phyloP scores from a whole-genome alignment of 192 early-diverging fungal species.

The Obelidium mucronatum region DNA sequence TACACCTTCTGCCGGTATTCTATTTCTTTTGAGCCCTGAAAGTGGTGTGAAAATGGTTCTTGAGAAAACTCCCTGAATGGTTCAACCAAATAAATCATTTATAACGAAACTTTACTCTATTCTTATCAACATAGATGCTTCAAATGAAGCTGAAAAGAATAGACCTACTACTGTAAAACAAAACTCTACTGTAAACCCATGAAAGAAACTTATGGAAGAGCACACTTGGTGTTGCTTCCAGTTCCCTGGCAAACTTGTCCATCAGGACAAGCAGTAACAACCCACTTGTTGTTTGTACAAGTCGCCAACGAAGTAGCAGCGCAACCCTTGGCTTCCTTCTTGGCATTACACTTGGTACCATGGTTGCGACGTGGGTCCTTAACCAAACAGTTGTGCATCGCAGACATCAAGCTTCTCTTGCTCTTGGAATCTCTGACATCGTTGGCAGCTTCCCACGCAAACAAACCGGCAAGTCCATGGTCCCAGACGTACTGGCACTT shows the following conservation, averaged over 20 bases:
- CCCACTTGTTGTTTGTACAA: background rate
- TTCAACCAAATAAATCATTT: too few relatives aligned
- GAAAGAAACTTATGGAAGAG: slow-evolving; percentile 27
- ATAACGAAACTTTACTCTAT: too few relatives aligned
- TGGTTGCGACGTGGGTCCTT: slow-evolving; percentile 2
- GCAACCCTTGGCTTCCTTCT: background rate
- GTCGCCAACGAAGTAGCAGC: slow-evolving; percentile 2
- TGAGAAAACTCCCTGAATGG: too few relatives aligned
- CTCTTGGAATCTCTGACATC: slow-evolving; percentile 1
- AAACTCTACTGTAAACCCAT: too few relatives aligned
- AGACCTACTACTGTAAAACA: too few relatives aligned
- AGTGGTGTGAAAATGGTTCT: too few relatives aligned
- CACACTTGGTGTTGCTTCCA: background rate
- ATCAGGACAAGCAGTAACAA: background rate
- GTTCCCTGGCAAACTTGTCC: background rate
- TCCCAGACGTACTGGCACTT: slow-evolving; percentile 57
- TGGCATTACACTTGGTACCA: background rate
- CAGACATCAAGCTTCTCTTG: background rate
- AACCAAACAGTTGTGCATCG: background rate
- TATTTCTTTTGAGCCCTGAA: too few relatives aligned
- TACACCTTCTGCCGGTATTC: too few relatives aligned
- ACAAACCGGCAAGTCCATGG: slow-evolving; percentile 49
- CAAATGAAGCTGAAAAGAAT: too few relatives aligned
- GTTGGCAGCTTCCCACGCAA: slow-evolving; percentile 52
- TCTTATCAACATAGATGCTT: too few relatives aligned